Evolutionary conservation across 176 grass and related monocot species (phyloP).

Genomic region (Musa acuminata): DNA sequence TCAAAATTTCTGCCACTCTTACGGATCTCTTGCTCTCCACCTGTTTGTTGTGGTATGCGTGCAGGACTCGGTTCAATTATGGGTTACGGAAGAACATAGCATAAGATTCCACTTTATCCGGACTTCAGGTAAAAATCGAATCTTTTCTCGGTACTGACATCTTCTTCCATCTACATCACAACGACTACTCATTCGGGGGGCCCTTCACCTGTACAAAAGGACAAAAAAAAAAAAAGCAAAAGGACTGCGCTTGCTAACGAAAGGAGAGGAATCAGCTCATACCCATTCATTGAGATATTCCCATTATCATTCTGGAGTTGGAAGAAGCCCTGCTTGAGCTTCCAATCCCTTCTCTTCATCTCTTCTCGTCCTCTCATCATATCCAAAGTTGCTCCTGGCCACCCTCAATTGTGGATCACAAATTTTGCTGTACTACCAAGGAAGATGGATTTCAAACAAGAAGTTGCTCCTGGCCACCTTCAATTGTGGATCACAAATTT

Average conservation of each 20-base stretch:
- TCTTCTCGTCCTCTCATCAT: neutral
- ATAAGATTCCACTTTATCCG: neutral
- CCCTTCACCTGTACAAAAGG: neutral
- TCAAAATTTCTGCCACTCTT: neutral
- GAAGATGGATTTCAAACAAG: constrained; percentile 21
- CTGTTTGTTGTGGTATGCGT: neutral
- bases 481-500: no score
- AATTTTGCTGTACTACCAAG: constrained; percentile 29
- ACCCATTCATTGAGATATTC: neutral
- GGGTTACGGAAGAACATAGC: neutral
- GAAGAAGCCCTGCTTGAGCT: neutral
- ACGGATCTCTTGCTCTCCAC: neutral
- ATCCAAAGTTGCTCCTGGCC: neutral
- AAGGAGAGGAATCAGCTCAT: neutral
- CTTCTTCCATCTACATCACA: neutral
- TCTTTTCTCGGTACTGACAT: no score
- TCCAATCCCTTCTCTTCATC: neutral
- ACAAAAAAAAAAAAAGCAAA: neutral
- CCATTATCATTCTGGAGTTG: neutral
- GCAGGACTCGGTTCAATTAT: neutral
- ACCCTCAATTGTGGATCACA: constrained; percentile 28
- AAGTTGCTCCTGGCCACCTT: no score
- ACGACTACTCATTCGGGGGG: neutral
- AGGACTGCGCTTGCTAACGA: neutral
- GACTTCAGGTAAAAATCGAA: no score